phyloP scores from a whole-genome alignment of 1,284 basidiomycete genomes.

The Pseudozyma sp. region DNA sequence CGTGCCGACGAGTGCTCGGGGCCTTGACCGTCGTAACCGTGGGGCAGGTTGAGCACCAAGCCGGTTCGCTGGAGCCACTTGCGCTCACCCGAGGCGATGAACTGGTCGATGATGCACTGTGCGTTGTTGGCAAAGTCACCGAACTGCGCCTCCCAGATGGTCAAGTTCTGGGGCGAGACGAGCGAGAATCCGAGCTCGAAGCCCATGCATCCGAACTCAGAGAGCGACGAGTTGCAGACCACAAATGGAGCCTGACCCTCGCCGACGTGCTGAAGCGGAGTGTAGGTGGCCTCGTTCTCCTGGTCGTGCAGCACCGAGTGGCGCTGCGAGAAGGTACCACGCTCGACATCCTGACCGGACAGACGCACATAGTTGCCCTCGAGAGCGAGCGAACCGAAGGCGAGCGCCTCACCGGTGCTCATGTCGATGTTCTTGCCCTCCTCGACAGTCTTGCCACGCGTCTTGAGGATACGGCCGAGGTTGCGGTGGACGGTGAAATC shows the following conservation, averaged over 20 bases:
- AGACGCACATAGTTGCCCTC: slow-evolving; percentile 95
- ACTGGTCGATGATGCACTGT: slow-evolving; percentile 98
- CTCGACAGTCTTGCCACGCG: slow-evolving; percentile 87
- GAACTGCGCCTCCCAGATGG: slow-evolving; percentile 98
- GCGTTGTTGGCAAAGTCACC: slow-evolving; percentile 86
- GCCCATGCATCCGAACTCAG: slow-evolving; percentile 93
- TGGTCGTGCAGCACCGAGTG: slow-evolving; percentile 98
- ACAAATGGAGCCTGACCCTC: slow-evolving; percentile 90
- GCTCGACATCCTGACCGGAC: slow-evolving; percentile 98
- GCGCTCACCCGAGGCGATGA: slow-evolving; percentile 95
- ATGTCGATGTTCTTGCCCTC: slow-evolving; percentile 95
- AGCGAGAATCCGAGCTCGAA: slow-evolving; percentile 99
- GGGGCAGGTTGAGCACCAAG: slow-evolving; percentile 85
- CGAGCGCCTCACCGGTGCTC: slow-evolving; percentile 98
- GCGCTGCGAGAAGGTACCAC: slow-evolving; percentile 99
- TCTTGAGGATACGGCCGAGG: slow-evolving; percentile 89
- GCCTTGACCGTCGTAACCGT: slow-evolving; percentile 98
- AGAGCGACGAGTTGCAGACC: slow-evolving; percentile 96
- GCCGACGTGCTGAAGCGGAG: slow-evolving; percentile 88
- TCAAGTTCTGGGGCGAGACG: slow-evolving; percentile 91
- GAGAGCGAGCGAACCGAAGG: slow-evolving; percentile 90
- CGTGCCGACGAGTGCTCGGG: slow-evolving; percentile 98
- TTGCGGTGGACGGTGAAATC: slow-evolving; percentile 91
- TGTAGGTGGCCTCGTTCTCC: slow-evolving; percentile 87
- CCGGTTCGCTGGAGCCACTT: slow-evolving; percentile 98